phyloP scores from a whole-genome alignment of 805 yeast species.

The Saturnispora silvae region DNA sequence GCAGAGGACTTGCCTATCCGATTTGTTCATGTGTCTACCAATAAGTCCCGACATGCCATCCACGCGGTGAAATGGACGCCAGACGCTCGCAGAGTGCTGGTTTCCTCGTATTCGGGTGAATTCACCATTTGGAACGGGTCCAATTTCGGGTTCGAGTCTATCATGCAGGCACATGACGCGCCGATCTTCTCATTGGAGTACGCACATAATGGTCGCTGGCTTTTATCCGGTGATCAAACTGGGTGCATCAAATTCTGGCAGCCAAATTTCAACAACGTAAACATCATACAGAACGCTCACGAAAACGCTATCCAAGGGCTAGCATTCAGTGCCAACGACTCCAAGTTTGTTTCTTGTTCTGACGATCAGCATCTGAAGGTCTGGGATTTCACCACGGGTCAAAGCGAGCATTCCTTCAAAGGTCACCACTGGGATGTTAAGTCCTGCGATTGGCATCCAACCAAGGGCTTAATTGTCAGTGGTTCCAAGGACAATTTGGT shows the following conservation, averaged over 20 bases:
- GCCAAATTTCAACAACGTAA: slow-evolving; percentile 93
- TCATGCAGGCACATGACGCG: slow-evolving; percentile 96
- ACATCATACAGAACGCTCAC: slow-evolving; percentile 60
- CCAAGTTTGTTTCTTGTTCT: slow-evolving; percentile 86
- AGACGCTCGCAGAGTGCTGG: slow-evolving; percentile 82
- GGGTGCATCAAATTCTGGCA: slow-evolving; percentile 95
- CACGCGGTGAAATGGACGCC: slow-evolving; percentile 94
- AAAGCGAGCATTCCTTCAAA: slow-evolving; percentile 64
- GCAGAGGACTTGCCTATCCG: slow-evolving; percentile 61
- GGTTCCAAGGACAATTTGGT: slow-evolving; percentile 94
- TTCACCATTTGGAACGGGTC: slow-evolving; percentile 95
- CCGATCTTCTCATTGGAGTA: slow-evolving; percentile 73
- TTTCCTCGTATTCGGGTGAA: slow-evolving; percentile 89
- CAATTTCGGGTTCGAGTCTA: slow-evolving; percentile 90
- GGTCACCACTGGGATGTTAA: slow-evolving; percentile 99
- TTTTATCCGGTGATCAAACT: slow-evolving; percentile 85
- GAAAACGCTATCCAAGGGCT: slow-evolving; percentile 78
- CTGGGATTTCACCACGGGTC: slow-evolving; percentile 88
- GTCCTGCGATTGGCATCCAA: slow-evolving; percentile 94
- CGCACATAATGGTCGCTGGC: slow-evolving; percentile 89
- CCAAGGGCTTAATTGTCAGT: slow-evolving; percentile 72
- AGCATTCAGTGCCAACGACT: slow-evolving; percentile 81
- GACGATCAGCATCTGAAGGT: slow-evolving; percentile 87
- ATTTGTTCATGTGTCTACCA: slow-evolving; percentile 82
- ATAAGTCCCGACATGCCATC: slow-evolving; percentile 85